Percentiles rank a stretch among this genome's conserved stretches.
These are phyloP conservation scores for Thuja plicata DNA, from an alignment of 83 land plant genomes.

Conservation along the genomic window DNA sequence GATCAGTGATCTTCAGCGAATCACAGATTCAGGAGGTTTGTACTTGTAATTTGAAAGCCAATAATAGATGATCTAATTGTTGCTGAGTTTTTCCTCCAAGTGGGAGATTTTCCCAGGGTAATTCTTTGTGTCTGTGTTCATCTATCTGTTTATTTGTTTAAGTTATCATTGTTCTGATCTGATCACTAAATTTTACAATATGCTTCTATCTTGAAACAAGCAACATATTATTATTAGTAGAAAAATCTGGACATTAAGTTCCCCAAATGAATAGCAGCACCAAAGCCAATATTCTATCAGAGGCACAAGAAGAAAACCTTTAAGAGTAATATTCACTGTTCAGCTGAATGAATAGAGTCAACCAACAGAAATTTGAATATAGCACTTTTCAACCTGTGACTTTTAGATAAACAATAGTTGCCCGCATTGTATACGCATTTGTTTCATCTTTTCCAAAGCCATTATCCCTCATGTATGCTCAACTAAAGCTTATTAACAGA, in stretches of 20 bases:
- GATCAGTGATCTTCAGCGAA: too few relatives aligned
- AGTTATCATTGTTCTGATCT: too few relatives aligned
- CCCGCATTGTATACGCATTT: not conserved
- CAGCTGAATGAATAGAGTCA: not conserved
- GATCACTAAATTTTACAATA: too few relatives aligned
- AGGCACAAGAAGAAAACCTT: not conserved
- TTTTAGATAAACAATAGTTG: not conserved
- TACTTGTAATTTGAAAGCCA: too few relatives aligned
- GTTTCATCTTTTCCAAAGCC: not conserved
- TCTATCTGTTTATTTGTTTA: too few relatives aligned
- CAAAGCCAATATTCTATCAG: not conserved
- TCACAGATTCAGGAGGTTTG: too few relatives aligned
- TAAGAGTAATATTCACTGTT: not conserved
- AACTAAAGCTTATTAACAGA: not conserved
- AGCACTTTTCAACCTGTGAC: not conserved
- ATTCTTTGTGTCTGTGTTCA: too few relatives aligned
- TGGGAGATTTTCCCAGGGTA: too few relatives aligned
- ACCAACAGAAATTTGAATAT: not conserved
- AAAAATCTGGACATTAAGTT: not conserved
- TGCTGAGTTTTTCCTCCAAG: too few relatives aligned
- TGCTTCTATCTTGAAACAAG: not conserved
- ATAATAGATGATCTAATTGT: too few relatives aligned
- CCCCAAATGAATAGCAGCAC: not conserved
- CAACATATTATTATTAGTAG: not conserved
- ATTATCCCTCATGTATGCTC: not conserved